A percentile compares a stretch with the other conserved stretches of the same genome.
phyloP scores from a whole-genome alignment of 768 basidiomycete species.

The Rhizopogon vesiculosus region DNA sequence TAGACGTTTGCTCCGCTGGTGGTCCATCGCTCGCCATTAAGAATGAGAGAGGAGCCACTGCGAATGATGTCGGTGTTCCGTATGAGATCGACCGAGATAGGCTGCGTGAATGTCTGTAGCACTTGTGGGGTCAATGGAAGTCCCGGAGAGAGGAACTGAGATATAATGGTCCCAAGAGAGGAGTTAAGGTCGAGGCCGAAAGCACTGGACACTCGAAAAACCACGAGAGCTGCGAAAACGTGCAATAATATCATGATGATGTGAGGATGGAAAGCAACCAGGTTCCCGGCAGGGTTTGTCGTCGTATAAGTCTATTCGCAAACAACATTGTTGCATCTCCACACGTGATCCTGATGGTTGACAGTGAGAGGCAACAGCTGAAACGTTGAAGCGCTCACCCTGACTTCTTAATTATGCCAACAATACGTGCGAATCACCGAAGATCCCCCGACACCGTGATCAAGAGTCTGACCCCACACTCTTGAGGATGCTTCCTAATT shows the following conservation, averaged over 20 bases:
- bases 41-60: neutral
- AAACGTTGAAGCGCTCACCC: neutral
- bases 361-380: neutral
- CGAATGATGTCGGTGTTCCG: constrained; percentile 3
- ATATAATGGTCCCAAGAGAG: neutral
- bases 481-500: no score
- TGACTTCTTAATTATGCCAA: no score
- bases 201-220: neutral
- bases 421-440: no score
- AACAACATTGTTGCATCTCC: neutral
- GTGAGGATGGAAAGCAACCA: neutral
- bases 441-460: no score
- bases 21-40: constrained; percentile 2
- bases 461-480: no score
- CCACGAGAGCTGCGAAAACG: neutral
- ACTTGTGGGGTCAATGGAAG: constrained; percentile 1
- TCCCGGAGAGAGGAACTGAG: neutral
- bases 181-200: neutral
- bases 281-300: neutral
- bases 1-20: constrained; percentile 22
- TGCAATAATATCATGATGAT: neutral
- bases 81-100: neutral
- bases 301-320: neutral
- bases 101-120: neutral
- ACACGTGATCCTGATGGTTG: neutral